Conservation (phyloP, 768 basidiomycete species). For the Hemileccinum rubropunctum region DNA sequence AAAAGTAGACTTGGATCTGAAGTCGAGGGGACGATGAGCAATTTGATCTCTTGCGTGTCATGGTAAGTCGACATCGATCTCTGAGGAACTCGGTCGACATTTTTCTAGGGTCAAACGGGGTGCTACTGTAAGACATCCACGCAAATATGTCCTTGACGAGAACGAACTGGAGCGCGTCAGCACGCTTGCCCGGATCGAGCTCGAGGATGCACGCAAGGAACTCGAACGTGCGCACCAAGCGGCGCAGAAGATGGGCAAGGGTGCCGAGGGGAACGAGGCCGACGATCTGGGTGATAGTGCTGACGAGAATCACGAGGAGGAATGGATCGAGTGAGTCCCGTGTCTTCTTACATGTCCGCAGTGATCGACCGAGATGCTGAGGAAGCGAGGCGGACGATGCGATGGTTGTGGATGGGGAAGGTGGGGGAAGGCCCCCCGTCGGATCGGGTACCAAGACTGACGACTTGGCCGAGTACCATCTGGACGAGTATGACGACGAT, state of each 20-base stretch:
- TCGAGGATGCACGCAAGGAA: slow-evolving; percentile 87
- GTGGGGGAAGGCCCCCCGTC: slow-evolving; percentile 11
- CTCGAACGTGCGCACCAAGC: slow-evolving; percentile 79
- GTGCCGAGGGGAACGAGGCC: slow-evolving; percentile 62
- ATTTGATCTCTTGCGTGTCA: slow-evolving; percentile 69
- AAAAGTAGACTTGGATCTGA: not conserved
- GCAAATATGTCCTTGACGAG: slow-evolving; percentile 89
- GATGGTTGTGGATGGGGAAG: slow-evolving; percentile 58
- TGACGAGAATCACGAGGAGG: slow-evolving; percentile 45
- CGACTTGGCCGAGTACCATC: slow-evolving; percentile 82
- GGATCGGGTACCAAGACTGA: slow-evolving; percentile 41
- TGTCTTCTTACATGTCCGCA: slow-evolving; percentile 4
- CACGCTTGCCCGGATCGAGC: slow-evolving; percentile 78
- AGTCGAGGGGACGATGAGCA: slow-evolving; percentile 49
- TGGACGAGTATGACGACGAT: slow-evolving; percentile 92
- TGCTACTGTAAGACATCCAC: slow-evolving; percentile 67
- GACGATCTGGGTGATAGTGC: slow-evolving; percentile 49
- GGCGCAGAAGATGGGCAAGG: slow-evolving; percentile 66
- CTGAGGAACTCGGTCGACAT: not conserved
- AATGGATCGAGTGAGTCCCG: slow-evolving; percentile 86
- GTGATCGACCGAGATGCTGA: slow-evolving; percentile 17
- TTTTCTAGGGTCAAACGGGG: slow-evolving; percentile 73
- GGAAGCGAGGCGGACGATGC: slow-evolving; percentile 50
- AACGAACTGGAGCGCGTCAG: slow-evolving; percentile 88
- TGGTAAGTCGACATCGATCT: slow-evolving; percentile 37